A percentile compares a stretch with the other conserved stretches of the same genome.
Evolutionary conservation across 2,329 filamentous ascomycete species (phyloP).

Genomic region (Fusarium sp.): DNA sequence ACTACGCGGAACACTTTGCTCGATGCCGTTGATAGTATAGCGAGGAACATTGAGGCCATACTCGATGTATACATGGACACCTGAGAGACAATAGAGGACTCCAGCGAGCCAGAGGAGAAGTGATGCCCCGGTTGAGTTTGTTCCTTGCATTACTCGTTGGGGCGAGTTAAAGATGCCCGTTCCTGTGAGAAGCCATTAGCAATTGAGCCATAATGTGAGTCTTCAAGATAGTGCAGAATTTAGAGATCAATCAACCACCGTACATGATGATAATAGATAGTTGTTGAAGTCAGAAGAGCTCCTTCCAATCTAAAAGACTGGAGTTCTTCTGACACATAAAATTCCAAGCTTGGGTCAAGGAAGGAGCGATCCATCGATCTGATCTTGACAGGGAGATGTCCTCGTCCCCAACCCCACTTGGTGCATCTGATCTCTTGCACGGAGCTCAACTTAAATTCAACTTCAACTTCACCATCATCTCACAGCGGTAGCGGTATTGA

Average conservation of each 20-base stretch:
- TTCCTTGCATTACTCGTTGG: conserved; percentile 49
- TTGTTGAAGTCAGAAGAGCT: not conserved
- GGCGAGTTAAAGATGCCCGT: conserved; percentile 54
- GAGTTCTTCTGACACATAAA: conserved; percentile 27
- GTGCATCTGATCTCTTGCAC: conserved; percentile 4
- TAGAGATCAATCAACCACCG: not conserved
- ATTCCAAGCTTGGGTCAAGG: conserved; percentile 25
- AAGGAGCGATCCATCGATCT: conserved; percentile 26
- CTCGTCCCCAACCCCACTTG: conserved; percentile 37
- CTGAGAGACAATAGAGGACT: conserved; percentile 52
- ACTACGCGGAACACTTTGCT: conserved; percentile 56
- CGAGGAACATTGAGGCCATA: conserved; percentile 60
- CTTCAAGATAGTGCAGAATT: not conserved
- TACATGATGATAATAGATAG: not conserved
- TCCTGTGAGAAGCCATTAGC: conserved; percentile 42
- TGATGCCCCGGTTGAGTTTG: conserved; percentile 49
- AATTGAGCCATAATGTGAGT: not conserved
- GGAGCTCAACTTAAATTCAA: conserved; percentile 36
- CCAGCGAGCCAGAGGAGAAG: conserved; percentile 56
- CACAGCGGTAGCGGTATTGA: too few species aligned
- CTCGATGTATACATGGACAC: conserved; percentile 56
- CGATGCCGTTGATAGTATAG: conserved; percentile 52
- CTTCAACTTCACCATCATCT: conserved; percentile 27
- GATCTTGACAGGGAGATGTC: conserved; percentile 13
- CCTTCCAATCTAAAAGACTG: not conserved